phyloP scores from a whole-genome alignment of 73 alveolate species.

The Uronychia setigera region DNA sequence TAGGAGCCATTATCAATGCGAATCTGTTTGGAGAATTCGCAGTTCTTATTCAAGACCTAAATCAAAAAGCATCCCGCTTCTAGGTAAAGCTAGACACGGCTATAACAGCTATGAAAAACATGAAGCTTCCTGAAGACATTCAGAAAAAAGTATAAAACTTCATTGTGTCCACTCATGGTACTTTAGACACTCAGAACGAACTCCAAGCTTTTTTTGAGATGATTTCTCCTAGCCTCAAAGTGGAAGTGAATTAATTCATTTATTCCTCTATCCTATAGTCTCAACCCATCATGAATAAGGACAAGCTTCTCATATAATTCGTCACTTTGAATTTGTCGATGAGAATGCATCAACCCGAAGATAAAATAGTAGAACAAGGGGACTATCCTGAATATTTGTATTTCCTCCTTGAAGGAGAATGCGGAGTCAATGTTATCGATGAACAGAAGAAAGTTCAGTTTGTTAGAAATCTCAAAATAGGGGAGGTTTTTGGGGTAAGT shows the following conservation, averaged over 20 bases:
- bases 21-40: conserved; percentile 51
- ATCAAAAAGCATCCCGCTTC: conserved; percentile 16
- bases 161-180: conserved; percentile 26
- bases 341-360: conserved; percentile 40
- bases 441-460: conserved; percentile 52
- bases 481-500: conserved; percentile 83
- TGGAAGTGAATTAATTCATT: conserved; percentile 27
- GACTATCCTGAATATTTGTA: conserved; percentile 15
- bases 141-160: neutral
- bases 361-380: conserved; percentile 32
- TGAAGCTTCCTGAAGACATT: conserved; percentile 27
- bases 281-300: conserved; percentile 10
- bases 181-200: conserved; percentile 45
- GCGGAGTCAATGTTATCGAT: conserved; percentile 48
- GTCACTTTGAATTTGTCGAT: conserved; percentile 9
- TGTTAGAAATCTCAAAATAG: conserved; percentile 73
- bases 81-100: conserved; percentile 36
- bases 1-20: conserved; percentile 51
- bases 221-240: conserved; percentile 52
- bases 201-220: conserved; percentile 31
- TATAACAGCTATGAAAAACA: conserved; percentile 37
- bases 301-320: conserved; percentile 29
- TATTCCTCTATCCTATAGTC: conserved; percentile 20
- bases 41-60: conserved; percentile 11
- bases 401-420: conserved; percentile 51